Evolutionary conservation across 2,329 filamentous ascomycete genomes (phyloP).

Genomic region (Aspergillus versicolor): DNA sequence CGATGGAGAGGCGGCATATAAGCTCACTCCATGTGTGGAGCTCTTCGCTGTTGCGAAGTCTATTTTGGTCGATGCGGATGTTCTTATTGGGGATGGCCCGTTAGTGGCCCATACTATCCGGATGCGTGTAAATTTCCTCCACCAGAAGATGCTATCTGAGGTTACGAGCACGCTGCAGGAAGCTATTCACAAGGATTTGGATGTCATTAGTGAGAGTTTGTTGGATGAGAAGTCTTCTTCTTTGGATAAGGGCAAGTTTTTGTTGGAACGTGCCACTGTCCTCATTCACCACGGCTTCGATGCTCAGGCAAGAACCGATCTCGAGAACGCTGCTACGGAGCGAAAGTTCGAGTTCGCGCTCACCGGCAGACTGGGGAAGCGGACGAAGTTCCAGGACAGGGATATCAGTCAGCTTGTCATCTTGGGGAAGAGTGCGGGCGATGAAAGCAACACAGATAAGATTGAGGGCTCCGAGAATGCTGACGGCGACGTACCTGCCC

Average conservation of each 20-base stretch:
- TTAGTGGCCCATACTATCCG: conserved; percentile 57
- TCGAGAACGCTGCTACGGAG: conserved; percentile 65
- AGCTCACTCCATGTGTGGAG: conserved; percentile 78
- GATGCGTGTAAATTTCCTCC: conserved; percentile 71
- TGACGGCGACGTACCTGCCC: conserved; percentile 44
- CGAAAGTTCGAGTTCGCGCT: conserved; percentile 78
- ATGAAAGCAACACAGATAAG: conserved; percentile 18
- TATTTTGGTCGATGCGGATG: conserved; percentile 51
- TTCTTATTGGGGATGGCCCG: conserved; percentile 45
- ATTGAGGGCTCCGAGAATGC: conserved; percentile 22
- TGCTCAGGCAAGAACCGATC: conserved; percentile 67
- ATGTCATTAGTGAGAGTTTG: conserved; percentile 46
- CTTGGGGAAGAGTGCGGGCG: conserved; percentile 70
- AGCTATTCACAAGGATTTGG: conserved; percentile 60
- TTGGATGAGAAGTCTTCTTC: conserved; percentile 31
- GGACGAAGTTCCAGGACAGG: conserved; percentile 45
- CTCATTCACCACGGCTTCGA: conserved; percentile 83
- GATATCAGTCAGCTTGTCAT: conserved; percentile 82
- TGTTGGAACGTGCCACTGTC: conserved; percentile 79
- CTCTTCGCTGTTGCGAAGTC: conserved; percentile 75
- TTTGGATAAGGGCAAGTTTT: conserved; percentile 64
- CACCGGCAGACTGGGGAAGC: conserved; percentile 79
- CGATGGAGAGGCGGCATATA: conserved; percentile 85
- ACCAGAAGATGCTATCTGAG: conserved; percentile 67
- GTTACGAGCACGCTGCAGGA: conserved; percentile 60